Evolutionary conservation across 2,329 filamentous ascomycete genomes (phyloP).

Genomic region (Hyphodiscus sp.): DNA sequence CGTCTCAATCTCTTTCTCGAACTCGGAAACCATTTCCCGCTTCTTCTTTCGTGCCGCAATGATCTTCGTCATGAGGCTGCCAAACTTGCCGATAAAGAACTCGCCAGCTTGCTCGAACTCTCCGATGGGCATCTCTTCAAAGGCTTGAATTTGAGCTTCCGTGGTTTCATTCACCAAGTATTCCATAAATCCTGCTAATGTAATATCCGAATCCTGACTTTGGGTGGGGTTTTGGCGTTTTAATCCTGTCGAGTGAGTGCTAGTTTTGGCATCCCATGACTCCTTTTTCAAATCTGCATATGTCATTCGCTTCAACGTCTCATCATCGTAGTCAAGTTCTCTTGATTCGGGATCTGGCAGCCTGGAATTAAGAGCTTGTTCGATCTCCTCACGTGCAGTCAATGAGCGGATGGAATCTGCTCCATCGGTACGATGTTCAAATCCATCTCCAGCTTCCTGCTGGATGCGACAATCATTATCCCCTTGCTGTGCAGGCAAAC

Average conservation of each 20-base stretch:
- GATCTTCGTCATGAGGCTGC: conserved; percentile 16
- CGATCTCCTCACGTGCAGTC: not conserved
- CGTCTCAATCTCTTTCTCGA: conserved; percentile 23
- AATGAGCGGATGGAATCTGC: not conserved
- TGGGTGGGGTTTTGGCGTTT: not conserved
- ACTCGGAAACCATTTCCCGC: conserved; percentile 16
- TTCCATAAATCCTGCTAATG: conserved; percentile 14
- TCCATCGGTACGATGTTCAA: not conserved
- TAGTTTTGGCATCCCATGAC: conserved; percentile 14
- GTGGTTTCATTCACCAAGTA: conserved; percentile 4
- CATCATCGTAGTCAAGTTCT: conserved; percentile 13
- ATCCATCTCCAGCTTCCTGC: not conserved
- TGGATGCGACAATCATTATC: not conserved
- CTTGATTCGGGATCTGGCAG: not conserved
- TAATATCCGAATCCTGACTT: conserved; percentile 1
- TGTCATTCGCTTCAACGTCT: conserved; percentile 18
- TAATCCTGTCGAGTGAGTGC: not conserved
- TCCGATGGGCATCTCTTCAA: conserved; percentile 15
- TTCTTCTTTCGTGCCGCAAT: conserved; percentile 23
- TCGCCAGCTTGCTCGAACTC: conserved; percentile 31
- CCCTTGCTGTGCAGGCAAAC: not conserved
- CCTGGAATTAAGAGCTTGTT: not conserved
- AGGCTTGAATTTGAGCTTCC: conserved; percentile 16
- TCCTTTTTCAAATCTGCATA: conserved; percentile 18
- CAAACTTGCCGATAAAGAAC: conserved; percentile 25